Base-by-base conservation (phyloP, 768 basidiomycete genomes). In the Lactarius hatsudake region DNA sequence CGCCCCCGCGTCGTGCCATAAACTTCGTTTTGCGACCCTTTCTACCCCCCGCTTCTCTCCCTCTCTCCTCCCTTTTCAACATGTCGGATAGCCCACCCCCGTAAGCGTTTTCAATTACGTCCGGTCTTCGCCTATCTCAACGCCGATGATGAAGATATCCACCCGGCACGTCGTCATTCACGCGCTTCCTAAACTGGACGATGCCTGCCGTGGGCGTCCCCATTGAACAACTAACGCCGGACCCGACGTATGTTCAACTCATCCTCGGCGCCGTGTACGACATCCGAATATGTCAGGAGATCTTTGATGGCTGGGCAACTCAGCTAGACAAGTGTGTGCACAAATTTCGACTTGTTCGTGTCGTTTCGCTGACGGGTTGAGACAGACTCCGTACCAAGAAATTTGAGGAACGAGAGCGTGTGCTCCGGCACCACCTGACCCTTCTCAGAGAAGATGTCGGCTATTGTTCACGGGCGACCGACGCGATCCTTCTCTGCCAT, bases 81-180 rank as follows among this genome's bases (percentile, higher is more conserved):
- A 67, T 64, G 67, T 61, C 54, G 5, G 67, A 64, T 26, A 64
- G 53, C 23, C 62, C 67, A 10, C 59, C 67, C 32, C 59, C 67
- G 67, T 64, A 61, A 68, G 67, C 9, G 4, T 38, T 38, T 48
- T 48, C 30, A 57, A n/a, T 56, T 45, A 53, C 5, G 13, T 23
- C 40, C 34, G 54, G 28, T 28, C 32, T 59, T 38, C 20, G n/a
- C 36, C n/a, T 45, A 18, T 63, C 58, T 64, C 42, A 59, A 48
- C 23, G 34, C 34, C 26, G 38, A 20, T 55, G 59, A 67, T 26
- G 32, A 63, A 68, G 67, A 63, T 61, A 56, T 56, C 43, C 30
- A 32, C 62, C 67, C 6, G 28, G 36, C 23, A 56, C 45, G 28
- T 64, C 67, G n/a, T 45, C 53, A 30, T 60, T 54, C 10, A 57